A percentile compares a stretch with the other conserved stretches of the same genome.
These are phyloP conservation scores for Ustilago vetiveriae DNA, from an alignment of 1,284 basidiomycete species.

Conservation along the genomic window DNA sequence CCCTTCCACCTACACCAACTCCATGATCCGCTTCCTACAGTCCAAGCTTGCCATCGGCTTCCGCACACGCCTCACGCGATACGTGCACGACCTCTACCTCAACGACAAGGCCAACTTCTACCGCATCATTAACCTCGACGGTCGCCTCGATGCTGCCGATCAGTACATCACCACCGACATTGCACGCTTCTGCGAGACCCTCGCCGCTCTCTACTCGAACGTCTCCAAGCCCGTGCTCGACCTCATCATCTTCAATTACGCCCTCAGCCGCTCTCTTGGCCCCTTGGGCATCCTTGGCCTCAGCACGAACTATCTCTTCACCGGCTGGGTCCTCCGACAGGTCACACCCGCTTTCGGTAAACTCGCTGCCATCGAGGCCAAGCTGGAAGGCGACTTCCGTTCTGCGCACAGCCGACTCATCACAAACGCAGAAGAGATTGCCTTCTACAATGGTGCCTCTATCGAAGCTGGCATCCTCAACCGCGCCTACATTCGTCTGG, in stretches of 20 bases:
- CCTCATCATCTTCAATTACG: constrained; percentile 89
- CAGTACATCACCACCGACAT: constrained; percentile 90
- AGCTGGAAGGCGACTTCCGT: constrained; percentile 85
- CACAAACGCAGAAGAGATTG: constrained; percentile 91
- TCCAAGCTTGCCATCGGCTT: constrained; percentile 86
- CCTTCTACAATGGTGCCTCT: constrained; percentile 90
- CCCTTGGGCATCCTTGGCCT: constrained; percentile 78
- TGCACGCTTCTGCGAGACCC: constrained; percentile 85
- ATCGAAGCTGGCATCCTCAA: constrained; percentile 86
- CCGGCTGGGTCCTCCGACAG: constrained; percentile 79
- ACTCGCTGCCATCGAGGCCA: constrained; percentile 87
- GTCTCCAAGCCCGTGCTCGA: constrained; percentile 84
- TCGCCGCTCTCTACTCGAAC: constrained; percentile 81
- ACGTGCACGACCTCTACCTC: constrained; percentile 87
- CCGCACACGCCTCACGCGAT: constrained; percentile 86
- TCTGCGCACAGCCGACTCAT: constrained; percentile 87
- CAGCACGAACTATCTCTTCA: constrained; percentile 85
- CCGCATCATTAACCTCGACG: constrained; percentile 67
- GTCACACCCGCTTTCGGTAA: constrained; percentile 94
- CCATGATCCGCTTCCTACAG: constrained; percentile 92
- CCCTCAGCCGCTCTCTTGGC: constrained; percentile 86
- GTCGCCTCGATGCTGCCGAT: constrained; percentile 65
- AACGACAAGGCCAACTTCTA: constrained; percentile 71
- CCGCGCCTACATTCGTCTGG: constrained; percentile 80
- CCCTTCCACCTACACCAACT: constrained; percentile 94